Percentiles rank a stretch among this genome's conserved stretches.
Evolutionary conservation across 78 protist genomes (phyloP).

Genomic region (Pelomyxa schiedti): DNA sequence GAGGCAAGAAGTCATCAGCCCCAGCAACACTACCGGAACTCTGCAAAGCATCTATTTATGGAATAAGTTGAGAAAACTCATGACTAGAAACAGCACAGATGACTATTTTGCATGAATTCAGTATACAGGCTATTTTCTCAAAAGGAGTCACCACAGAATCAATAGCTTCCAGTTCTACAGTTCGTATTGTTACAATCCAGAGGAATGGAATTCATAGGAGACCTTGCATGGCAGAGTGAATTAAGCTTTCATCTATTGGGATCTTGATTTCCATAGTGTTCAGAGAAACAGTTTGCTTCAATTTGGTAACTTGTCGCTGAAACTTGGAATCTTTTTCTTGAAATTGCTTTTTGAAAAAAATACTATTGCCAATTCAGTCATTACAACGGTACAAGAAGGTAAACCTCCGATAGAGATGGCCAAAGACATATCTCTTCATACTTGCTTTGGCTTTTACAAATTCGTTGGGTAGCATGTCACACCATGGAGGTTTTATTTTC

Average conservation of each 20-base stretch:
- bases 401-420: background rate
- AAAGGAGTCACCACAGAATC: conserved; percentile 3
- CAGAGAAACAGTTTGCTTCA: background rate
- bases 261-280: background rate
- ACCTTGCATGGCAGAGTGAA: too few species aligned
- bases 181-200: too few species aligned
- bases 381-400: too few species aligned
- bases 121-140: conserved; percentile 28
- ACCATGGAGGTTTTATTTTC: too few species aligned
- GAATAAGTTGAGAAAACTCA: background rate
- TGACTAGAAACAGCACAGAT: background rate
- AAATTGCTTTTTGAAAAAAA: background rate
- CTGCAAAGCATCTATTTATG: background rate
- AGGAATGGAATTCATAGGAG: too few species aligned
- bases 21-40: background rate
- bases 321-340: background rate
- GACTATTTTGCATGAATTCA: conserved; percentile 2
- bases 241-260: too few species aligned
- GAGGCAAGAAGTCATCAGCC: conserved; percentile 34
- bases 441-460: too few species aligned
- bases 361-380: too few species aligned
- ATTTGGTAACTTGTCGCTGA: background rate
- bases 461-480: too few species aligned
- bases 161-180: background rate
- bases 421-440: background rate